A percentile compares a stretch with the other conserved stretches of the same genome.
Evolutionary conservation across 805 yeast genomes (phyloP).

Genomic region (Ogataea allantospora): DNA sequence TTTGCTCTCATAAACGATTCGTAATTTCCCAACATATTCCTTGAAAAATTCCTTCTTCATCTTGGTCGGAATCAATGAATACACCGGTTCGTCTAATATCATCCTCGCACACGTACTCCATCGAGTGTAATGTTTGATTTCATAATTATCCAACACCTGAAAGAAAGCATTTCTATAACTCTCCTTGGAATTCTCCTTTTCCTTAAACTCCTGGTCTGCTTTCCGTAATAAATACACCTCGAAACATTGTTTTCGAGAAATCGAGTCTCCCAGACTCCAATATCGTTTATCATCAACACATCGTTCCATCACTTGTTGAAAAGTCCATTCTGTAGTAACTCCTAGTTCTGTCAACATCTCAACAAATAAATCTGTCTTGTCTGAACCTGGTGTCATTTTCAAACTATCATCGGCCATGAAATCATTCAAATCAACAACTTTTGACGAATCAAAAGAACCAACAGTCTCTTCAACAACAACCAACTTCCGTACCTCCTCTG

Average conservation of each 20-base stretch:
- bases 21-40: conserved; percentile 45
- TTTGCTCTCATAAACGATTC: conserved; percentile 30
- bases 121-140: conserved; percentile 53
- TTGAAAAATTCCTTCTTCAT: conserved; percentile 55
- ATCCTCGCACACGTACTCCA: conserved; percentile 60
- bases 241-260: conserved; percentile 56
- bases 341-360: conserved; percentile 50
- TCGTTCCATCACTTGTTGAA: conserved; percentile 58
- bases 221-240: conserved; percentile 60
- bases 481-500: conserved; percentile 41
- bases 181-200: conserved; percentile 52
- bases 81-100: conserved; percentile 64
- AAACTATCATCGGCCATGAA: conserved; percentile 8
- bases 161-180: conserved; percentile 55
- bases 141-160: conserved; percentile 42
- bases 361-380: conserved; percentile 39
- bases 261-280: conserved; percentile 64
- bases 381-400: background rate
- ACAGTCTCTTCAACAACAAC: conserved; percentile 8
- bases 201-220: conserved; percentile 48
- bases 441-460: conserved; percentile 7
- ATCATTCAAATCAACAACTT: conserved; percentile 10
- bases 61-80: conserved; percentile 56
- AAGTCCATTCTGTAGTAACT: conserved; percentile 77
- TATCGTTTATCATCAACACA: conserved; percentile 61